Evolutionary conservation across 2,329 filamentous ascomycete species (phyloP).

Genomic region (Kalmusia sp.): DNA sequence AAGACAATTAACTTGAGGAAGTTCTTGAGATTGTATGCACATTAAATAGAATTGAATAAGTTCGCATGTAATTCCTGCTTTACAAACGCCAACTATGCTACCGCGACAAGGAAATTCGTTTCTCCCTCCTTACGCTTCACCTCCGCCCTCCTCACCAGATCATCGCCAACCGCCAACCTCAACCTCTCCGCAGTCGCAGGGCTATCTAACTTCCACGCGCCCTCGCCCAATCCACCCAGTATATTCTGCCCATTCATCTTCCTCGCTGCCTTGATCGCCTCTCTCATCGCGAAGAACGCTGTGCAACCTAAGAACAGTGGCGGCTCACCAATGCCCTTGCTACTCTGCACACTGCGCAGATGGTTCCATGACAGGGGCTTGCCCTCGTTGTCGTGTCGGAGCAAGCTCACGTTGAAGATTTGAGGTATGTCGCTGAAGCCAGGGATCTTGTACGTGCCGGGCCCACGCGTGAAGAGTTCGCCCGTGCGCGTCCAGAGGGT

Average conservation of each 20-base stretch:
- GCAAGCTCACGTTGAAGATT: slow-evolving; percentile 78
- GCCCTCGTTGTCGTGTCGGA: slow-evolving; percentile 68
- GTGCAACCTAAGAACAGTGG: slow-evolving; percentile 79
- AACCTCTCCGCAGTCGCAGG: slow-evolving; percentile 86
- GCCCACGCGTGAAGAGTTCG: slow-evolving; percentile 68
- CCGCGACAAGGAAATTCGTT: slow-evolving; percentile 38
- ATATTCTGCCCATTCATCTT: slow-evolving; percentile 48
- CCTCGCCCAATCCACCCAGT: slow-evolving; percentile 62
- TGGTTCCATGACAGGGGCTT: slow-evolving; percentile 76
- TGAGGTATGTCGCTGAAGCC: slow-evolving; percentile 89
- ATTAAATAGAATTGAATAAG: too few relatives aligned
- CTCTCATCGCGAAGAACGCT: slow-evolving; percentile 86
- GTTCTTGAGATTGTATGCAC: too few relatives aligned
- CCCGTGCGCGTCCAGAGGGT: slow-evolving; percentile 72
- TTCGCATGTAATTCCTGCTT: too few relatives aligned
- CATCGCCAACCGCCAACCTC: slow-evolving; percentile 77
- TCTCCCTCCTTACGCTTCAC: slow-evolving; percentile 76
- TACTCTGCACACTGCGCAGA: slow-evolving; percentile 81
- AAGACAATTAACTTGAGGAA: too few relatives aligned
- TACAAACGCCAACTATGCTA: slow-evolving; percentile 24
- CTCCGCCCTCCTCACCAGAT: slow-evolving; percentile 74
- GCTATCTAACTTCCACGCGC: slow-evolving; percentile 65
- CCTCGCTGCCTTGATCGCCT: slow-evolving; percentile 78
- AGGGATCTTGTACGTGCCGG: slow-evolving; percentile 83
- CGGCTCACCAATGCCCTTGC: slow-evolving; percentile 76